A percentile compares a stretch with the other conserved stretches of the same genome.
Evolutionary conservation across 139 green algal genomes (phyloP).

Genomic region (Picocystis salinarum): DNA sequence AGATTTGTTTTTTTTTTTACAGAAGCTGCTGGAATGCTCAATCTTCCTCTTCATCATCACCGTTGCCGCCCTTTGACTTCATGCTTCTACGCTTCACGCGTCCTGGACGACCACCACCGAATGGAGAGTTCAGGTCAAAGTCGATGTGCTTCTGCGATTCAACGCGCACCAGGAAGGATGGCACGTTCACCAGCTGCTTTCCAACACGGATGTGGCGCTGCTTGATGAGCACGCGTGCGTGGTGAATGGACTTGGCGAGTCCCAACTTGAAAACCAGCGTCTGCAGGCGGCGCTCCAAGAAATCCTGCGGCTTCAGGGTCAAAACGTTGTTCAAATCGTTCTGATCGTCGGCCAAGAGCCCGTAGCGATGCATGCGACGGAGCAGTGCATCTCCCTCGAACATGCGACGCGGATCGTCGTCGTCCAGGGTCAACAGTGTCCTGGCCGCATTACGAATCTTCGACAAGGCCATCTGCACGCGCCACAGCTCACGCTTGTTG

Average conservation of each 20-base stretch:
- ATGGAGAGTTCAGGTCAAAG: conserved; percentile 90
- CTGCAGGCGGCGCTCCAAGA: conserved; percentile 79
- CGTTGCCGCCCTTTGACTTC: conserved; percentile 15
- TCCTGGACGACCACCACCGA: conserved; percentile 88
- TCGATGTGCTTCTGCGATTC: conserved; percentile 99
- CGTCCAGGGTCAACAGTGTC: conserved; percentile 85
- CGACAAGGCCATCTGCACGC: conserved; percentile 73
- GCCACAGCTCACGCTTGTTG: conserved; percentile 99
- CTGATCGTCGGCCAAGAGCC: conserved; percentile 73
- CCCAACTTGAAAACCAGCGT: conserved; percentile 99
- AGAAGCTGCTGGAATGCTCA: too few species aligned
- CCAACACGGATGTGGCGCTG: conserved; percentile 98
- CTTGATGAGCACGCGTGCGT: conserved; percentile 91
- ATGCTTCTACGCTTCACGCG: conserved; percentile 69
- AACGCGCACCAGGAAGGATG: conserved; percentile 91
- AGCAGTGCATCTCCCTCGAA: conserved; percentile 87
- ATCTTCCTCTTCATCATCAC: conserved; percentile 4
- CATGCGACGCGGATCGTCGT: conserved; percentile 85
- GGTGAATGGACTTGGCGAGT: conserved; percentile 97
- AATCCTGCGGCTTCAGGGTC: conserved; percentile 65
- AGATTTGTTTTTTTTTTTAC: too few species aligned
- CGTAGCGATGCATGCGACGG: conserved; percentile 86
- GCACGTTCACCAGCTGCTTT: conserved; percentile 99
- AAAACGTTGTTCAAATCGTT: conserved; percentile 99
- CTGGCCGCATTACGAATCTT: conserved; percentile 81